Percentiles rank a stretch among this genome's conserved stretches.
phyloP scores from a whole-genome alignment of 2,329 filamentous ascomycete species.

The Raffaelea albimanens region DNA sequence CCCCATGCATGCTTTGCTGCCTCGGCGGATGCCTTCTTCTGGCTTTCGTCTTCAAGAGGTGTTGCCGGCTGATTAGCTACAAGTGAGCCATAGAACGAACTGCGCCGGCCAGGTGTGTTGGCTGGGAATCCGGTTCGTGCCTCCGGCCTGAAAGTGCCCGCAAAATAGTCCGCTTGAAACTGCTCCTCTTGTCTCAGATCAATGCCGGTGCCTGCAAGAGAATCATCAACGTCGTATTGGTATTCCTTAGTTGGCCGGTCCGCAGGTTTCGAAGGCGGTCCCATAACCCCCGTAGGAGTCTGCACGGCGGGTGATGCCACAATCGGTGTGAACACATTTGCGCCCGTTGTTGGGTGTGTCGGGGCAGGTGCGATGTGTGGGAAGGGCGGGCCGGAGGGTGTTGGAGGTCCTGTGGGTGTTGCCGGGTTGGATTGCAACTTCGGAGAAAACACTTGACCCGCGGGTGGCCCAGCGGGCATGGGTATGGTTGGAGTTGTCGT shows the following conservation, averaged over 20 bases:
- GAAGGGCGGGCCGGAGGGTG: constrained; percentile 7
- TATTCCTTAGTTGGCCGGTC: constrained; percentile 54
- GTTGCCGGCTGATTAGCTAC: constrained; percentile 54
- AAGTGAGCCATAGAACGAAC: constrained; percentile 55
- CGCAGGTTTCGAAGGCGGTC: constrained; percentile 49
- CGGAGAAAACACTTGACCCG: constrained; percentile 2
- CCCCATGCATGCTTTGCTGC: constrained; percentile 57
- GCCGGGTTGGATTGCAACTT: constrained; percentile 6
- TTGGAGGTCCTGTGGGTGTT: constrained; percentile 7
- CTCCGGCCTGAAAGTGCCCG: constrained; percentile 32
- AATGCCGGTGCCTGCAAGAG: constrained; percentile 74
- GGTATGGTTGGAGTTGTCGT: constrained; percentile 4
- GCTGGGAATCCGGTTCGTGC: constrained; percentile 44
- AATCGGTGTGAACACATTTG: constrained; percentile 7
- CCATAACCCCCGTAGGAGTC: constrained; percentile 33
- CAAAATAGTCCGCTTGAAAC: constrained; percentile 60
- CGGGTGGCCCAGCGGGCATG: constrained; percentile 3
- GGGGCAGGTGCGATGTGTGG: constrained; percentile 5
- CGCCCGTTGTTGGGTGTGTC: not conserved
- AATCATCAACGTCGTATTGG: constrained; percentile 71
- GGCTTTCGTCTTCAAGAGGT: constrained; percentile 31
- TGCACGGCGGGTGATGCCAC: constrained; percentile 2
- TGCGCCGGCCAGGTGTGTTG: constrained; percentile 44
- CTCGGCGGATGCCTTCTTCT: constrained; percentile 58
- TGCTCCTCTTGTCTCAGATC: constrained; percentile 82